Percentiles rank a stretch among this genome's conserved stretches.
Evolutionary conservation across 352 stramenopile genomes (phyloP).

Genomic region (Blastocystis sp.): DNA sequence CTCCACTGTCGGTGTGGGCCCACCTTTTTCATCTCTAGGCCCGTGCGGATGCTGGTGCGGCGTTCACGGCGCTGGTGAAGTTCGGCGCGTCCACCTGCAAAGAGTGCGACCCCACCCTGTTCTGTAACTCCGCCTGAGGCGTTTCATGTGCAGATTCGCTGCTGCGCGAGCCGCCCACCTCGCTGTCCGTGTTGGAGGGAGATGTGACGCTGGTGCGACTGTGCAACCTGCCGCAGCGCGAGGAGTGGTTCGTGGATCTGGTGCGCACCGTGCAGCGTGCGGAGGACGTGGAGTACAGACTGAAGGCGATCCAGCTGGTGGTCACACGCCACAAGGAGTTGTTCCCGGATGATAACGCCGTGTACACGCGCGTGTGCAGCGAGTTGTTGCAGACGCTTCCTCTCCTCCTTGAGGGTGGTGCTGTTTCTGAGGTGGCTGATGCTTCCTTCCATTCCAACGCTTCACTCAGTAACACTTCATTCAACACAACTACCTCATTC

Average conservation of each 20-base stretch:
- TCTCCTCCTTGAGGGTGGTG: too few species aligned
- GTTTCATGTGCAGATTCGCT: not conserved
- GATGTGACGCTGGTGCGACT: not conserved
- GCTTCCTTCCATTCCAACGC: not conserved
- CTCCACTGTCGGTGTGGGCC: too few species aligned
- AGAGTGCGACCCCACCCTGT: not conserved
- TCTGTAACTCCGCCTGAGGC: not conserved
- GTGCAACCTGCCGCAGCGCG: not conserved
- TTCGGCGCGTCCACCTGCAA: not conserved
- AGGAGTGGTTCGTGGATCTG: not conserved
- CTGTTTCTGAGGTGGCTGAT: not conserved
- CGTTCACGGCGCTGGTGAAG: not conserved
- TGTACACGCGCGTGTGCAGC: not conserved
- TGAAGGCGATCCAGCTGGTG: not conserved
- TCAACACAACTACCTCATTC: too few species aligned
- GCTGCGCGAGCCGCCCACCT: not conserved
- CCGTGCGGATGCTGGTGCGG: not conserved
- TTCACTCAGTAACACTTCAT: too few species aligned
- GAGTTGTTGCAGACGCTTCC: not conserved
- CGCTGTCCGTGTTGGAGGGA: not conserved
- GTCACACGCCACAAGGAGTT: not conserved
- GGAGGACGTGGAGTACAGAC: not conserved
- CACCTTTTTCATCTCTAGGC: not conserved
- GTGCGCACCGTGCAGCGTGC: not conserved
- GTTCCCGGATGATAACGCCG: not conserved